phyloP scores from a whole-genome alignment of 73 alveolate genomes.

The Uronychia binucleata region DNA sequence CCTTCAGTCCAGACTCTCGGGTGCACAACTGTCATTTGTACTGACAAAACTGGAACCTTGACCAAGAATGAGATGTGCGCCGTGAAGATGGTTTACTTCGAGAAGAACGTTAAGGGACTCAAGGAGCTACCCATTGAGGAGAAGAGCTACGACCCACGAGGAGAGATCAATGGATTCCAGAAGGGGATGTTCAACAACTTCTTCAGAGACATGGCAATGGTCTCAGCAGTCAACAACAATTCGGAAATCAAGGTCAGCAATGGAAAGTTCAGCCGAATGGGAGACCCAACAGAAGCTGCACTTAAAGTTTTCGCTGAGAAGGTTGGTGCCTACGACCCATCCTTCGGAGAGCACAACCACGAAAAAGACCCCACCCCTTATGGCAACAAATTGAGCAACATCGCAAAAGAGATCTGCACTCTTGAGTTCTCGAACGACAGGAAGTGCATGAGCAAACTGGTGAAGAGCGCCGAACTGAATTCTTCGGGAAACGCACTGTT shows the following conservation, averaged over 20 bases:
- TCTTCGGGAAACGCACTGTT: constrained; percentile 63
- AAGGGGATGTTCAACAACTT: constrained; percentile 2
- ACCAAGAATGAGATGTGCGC: constrained; percentile 94
- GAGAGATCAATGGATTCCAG: constrained; percentile 55
- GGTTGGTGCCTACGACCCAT: constrained; percentile 69
- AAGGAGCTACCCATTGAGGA: constrained; percentile 71
- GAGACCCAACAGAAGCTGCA: constrained; percentile 93
- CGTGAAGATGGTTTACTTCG: constrained; percentile 61
- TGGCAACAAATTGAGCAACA: constrained; percentile 17
- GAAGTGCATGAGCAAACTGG: constrained; percentile 96
- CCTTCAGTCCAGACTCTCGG: constrained; percentile 96
- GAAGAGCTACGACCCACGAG: constrained; percentile 74
- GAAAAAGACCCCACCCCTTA: constrained; percentile 52
- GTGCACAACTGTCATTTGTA: constrained; percentile 97
- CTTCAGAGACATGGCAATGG: constrained; percentile 55
- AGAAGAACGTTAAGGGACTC: constrained; percentile 27
- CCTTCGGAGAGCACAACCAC: constrained; percentile 33
- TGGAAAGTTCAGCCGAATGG: constrained; percentile 50
- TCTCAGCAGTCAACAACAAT: constrained; percentile 62
- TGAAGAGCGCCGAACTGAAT: constrained; percentile 19
- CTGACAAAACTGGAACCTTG: constrained; percentile 98
- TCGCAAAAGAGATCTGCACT: constrained; percentile 67
- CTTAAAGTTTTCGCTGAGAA: constrained; percentile 91
- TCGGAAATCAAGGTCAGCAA: constrained; percentile 41
- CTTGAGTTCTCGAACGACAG: constrained; percentile 96